Evolutionary conservation across 1,284 basidiomycete genomes (phyloP).

Genomic region (Afroboletus lepidellus): DNA sequence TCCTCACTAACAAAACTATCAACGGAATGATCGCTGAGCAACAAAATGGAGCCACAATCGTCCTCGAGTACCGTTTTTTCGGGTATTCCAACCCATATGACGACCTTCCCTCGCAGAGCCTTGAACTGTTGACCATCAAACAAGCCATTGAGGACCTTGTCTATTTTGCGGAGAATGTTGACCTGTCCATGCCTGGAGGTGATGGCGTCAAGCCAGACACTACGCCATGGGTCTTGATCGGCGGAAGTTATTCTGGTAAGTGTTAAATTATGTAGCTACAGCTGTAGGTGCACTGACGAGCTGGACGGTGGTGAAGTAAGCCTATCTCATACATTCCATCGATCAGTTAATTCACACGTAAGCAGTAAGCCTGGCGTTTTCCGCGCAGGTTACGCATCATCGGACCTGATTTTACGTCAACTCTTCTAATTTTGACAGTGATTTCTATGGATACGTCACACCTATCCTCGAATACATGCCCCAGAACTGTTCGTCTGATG

Average conservation of each 20-base stretch:
- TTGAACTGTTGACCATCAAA: slow-evolving; percentile 62
- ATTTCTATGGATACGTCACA: slow-evolving; percentile 73
- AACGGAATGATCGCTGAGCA: slow-evolving; percentile 68
- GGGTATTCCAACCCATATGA: slow-evolving; percentile 57
- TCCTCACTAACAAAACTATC: slow-evolving; percentile 64
- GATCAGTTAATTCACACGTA: background rate
- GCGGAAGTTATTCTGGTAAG: slow-evolving; percentile 66
- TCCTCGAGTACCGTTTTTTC: slow-evolving; percentile 59
- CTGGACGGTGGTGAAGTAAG: slow-evolving; percentile 72
- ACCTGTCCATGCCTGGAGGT: slow-evolving; percentile 66
- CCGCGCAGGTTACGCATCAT: slow-evolving; percentile 67
- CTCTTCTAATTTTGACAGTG: slow-evolving; percentile 38
- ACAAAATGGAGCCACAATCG: slow-evolving; percentile 58
- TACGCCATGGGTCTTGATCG: slow-evolving; percentile 66
- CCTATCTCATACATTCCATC: background rate
- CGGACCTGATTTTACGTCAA: slow-evolving; percentile 39
- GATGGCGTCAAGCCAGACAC: slow-evolving; percentile 53
- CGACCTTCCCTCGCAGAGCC: slow-evolving; percentile 58
- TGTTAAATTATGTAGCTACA: too few species aligned
- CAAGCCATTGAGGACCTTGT: slow-evolving; percentile 71
- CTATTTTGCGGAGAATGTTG: slow-evolving; percentile 66
- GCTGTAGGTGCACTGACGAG: slow-evolving; percentile 52
- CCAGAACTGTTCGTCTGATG: slow-evolving; percentile 68
- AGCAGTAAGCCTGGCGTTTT: slow-evolving; percentile 64
- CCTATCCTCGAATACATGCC: slow-evolving; percentile 70